These are phyloP conservation scores for Nothophytophthora sp. DNA, from an alignment of 352 stramenopile species.

Conservation along the genomic window DNA sequence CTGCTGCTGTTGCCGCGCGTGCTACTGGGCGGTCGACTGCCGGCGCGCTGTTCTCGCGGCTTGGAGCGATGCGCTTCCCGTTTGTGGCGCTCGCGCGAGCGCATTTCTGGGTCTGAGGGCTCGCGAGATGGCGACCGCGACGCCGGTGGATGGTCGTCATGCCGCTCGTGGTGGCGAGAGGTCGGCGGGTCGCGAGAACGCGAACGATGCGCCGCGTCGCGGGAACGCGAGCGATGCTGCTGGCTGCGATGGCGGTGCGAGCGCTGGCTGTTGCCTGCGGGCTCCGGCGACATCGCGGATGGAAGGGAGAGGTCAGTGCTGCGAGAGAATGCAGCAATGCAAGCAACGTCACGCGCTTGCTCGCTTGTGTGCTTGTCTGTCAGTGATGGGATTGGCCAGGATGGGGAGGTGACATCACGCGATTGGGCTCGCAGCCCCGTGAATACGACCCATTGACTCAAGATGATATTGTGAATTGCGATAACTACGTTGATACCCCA, in stretches of 20 bases:
- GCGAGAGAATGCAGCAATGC: too few relatives aligned
- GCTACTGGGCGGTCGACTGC: slow-evolving; percentile 1
- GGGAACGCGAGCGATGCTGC: too few relatives aligned
- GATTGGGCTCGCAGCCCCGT: too few relatives aligned
- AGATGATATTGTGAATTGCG: too few relatives aligned
- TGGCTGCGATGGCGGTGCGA: slow-evolving; percentile 24
- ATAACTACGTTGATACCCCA: too few relatives aligned
- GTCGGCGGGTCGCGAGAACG: slow-evolving; percentile 13
- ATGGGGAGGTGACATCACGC: too few relatives aligned
- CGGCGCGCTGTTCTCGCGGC: slow-evolving; percentile 19
- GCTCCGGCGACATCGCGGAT: slow-evolving; percentile 25
- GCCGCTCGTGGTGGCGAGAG: slow-evolving; percentile 11
- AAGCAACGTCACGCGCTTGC: too few relatives aligned
- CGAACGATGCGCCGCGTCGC: slow-evolving; percentile 1
- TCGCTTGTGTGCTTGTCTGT: too few relatives aligned
- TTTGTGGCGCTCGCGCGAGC: slow-evolving; percentile 12
- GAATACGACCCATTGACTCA: too few relatives aligned
- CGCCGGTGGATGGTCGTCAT: slow-evolving; percentile 12
- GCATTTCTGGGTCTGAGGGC: slow-evolving; percentile 15
- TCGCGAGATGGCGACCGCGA: slow-evolving; percentile 13
- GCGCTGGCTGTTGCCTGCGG: slow-evolving; percentile 18
- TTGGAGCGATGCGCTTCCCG: slow-evolving; percentile 14
- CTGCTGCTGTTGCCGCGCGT: slow-evolving; percentile 1
- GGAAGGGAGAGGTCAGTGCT: too few relatives aligned
- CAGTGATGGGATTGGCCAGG: too few relatives aligned